phyloP scores from a whole-genome alignment of 352 stramenopile genomes.

The Thraustochytrium sp. region DNA sequence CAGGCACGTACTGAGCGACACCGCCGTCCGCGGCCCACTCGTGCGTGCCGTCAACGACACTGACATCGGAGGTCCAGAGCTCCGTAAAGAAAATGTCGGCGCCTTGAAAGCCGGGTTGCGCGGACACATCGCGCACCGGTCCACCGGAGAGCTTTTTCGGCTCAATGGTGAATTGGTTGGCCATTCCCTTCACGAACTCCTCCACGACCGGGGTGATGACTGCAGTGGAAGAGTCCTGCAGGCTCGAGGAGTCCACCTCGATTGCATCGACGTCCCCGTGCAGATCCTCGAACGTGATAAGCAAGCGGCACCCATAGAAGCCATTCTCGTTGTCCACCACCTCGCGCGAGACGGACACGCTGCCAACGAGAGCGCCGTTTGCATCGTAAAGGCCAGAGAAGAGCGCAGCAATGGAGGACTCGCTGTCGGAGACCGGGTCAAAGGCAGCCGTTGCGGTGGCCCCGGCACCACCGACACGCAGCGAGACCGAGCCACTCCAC shows the following conservation, averaged over 20 bases:
- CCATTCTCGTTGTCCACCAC: background rate
- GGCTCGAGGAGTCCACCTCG: background rate
- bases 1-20: constrained; percentile 78
- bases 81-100: constrained; percentile 91
- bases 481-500: constrained; percentile 54
- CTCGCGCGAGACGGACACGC: background rate
- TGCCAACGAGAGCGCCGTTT: background rate
- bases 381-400: background rate
- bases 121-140: constrained; percentile 76
- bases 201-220: constrained; percentile 58
- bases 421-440: background rate
- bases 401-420: background rate
- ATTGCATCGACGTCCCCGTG: constrained; percentile 35
- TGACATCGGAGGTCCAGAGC: constrained; percentile 70
- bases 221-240: constrained; percentile 47
- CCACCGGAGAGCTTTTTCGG: constrained; percentile 82
- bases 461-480: constrained; percentile 52
- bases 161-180: constrained; percentile 89
- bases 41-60: constrained; percentile 76
- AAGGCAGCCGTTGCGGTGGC: background rate
- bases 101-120: constrained; percentile 70
- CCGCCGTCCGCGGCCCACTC: constrained; percentile 80
- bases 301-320: background rate
- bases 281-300: constrained; percentile 33
- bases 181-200: constrained; percentile 84